phyloP scores from a whole-genome alignment of 257 asterid genomes.

The Przewalskia tangutica region DNA sequence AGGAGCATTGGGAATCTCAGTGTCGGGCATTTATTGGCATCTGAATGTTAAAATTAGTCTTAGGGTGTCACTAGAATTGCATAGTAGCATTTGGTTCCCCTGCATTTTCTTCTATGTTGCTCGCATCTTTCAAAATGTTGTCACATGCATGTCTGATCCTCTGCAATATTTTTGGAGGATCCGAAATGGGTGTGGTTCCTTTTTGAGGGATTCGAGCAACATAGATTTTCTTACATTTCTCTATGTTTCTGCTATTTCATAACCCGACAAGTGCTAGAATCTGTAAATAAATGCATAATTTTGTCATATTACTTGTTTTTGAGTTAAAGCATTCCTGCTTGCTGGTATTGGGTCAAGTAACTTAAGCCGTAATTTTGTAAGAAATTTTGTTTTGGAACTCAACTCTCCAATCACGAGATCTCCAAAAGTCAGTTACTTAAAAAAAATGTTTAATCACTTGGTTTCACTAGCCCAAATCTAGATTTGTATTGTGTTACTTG shows the following conservation, averaged over 20 bases:
- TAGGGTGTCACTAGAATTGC: not conserved
- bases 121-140: not conserved
- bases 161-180: not conserved
- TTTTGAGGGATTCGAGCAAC: not conserved
- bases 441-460: not conserved
- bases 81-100: not conserved
- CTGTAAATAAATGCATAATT: not conserved
- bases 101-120: not conserved
- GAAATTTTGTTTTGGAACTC: not conserved
- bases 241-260: not conserved
- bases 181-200: not conserved
- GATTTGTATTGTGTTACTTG: too few species aligned
- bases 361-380: not conserved
- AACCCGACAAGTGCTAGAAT: not conserved
- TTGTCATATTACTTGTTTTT: not conserved
- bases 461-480: too few species aligned
- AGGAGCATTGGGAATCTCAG: constrained; percentile 90
- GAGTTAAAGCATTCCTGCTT: not conserved
- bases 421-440: not conserved
- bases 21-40: constrained; percentile 63
- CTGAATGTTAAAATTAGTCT: constrained; percentile 9
- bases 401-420: not conserved
- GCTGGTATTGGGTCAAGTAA: not conserved
- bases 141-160: not conserved
- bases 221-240: not conserved